Evolutionary conservation across 2,329 filamentous ascomycete genomes (phyloP).

Genomic region (Clathrospora elynae): DNA sequence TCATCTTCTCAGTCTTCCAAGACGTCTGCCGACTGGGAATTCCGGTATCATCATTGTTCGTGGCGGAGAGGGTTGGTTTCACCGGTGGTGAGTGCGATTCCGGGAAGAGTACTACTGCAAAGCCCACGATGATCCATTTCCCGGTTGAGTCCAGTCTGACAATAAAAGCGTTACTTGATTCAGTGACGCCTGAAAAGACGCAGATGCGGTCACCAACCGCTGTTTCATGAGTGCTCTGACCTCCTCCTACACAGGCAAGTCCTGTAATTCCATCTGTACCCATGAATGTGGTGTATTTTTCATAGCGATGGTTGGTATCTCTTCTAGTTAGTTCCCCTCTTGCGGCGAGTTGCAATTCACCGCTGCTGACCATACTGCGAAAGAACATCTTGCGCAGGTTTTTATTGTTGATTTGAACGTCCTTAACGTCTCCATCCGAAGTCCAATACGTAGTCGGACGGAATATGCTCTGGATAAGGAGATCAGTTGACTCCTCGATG

Average conservation of each 20-base stretch:
- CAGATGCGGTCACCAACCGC: constrained; percentile 13
- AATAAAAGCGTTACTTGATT: constrained; percentile 15
- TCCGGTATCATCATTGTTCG: background rate
- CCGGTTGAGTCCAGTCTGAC: constrained; percentile 3
- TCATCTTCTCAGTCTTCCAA: background rate
- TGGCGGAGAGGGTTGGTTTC: background rate
- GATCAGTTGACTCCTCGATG: constrained; percentile 12
- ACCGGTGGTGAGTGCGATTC: constrained; percentile 8
- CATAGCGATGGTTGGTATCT: constrained; percentile 10
- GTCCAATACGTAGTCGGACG: too few relatives aligned
- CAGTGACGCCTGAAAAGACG: constrained; percentile 13
- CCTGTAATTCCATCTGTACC: constrained; percentile 20
- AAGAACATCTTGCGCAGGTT: constrained; percentile 8
- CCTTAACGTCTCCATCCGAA: too few relatives aligned
- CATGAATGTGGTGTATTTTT: constrained; percentile 12
- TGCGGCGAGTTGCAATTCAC: constrained; percentile 1
- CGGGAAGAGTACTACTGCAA: constrained; percentile 12
- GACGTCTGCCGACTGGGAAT: background rate
- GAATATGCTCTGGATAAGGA: too few relatives aligned
- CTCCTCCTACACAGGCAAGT: constrained; percentile 10
- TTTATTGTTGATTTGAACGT: background rate
- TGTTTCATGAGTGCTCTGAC: constrained; percentile 5
- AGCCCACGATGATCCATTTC: constrained; percentile 16
- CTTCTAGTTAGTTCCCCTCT: constrained; percentile 1
- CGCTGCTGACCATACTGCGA: constrained; percentile 6